Base-by-base conservation (phyloP, 148 eudicot genomes). In the Vaccinium myrtillus region DNA sequence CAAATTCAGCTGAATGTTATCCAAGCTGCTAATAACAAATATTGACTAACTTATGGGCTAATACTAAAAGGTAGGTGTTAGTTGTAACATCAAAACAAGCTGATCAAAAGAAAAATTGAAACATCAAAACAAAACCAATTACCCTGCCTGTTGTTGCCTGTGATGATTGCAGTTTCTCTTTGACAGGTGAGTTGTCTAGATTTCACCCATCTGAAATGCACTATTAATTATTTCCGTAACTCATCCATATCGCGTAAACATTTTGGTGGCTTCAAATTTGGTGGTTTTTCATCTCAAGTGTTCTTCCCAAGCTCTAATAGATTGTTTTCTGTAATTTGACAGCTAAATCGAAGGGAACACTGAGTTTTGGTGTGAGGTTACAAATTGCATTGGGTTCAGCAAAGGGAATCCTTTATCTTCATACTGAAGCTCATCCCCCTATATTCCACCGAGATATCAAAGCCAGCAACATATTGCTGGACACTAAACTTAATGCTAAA, bases 401-500 rank as follows among this genome's bases (percentile, higher is more conserved):
- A 12, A 93, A 89, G 84, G 98, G 96, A 32, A 91, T 95, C 85
- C 93, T 94, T 81, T 95, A 95, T 89, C 92, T 95, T 73, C 98
- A 95, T 85, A 91, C 95, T 10, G 98, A 95, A 89, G 98, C 98
- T 70, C 79, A 95, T 80, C 98, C 98, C 32, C 98, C 98, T 12
- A 93, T 95, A 84, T 94, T 94, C 83, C 98, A 95, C 87, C 91
- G 98, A 7, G 98, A 95, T 86, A 91, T 95, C 80, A 95, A 95
- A 87, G 91, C 98, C 76, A 93, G 91, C 91, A 95, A 95, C 90
- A 95, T 95, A 67, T 91, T 95, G 83, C 82, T 95, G 54, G 98
- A 95, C 83, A 76, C 91, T 19, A 87, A 90, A 69, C 86, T 92
- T 65, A 89, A 88, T 55, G 93, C 98, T n/a, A 95, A 95, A 89